Base-by-base conservation (phyloP, 1,139 yeast species). In the Kodamaea plutei region DNA sequence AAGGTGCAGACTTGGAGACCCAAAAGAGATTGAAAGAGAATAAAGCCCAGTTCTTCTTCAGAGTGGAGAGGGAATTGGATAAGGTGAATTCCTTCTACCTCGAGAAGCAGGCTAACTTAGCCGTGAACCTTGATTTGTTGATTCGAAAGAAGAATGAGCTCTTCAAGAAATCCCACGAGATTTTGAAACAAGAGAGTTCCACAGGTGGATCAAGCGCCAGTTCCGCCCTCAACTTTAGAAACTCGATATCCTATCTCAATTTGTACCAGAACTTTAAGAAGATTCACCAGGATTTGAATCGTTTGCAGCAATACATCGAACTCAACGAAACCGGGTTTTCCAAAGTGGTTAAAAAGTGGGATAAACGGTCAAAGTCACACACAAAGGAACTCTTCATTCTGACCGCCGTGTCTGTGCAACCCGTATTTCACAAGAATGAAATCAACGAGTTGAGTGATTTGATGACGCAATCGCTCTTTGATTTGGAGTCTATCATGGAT, bases 281-380 rank as follows among this genome's bases (percentile, higher is more conserved):
- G 48, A 85, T 85, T 46, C 83, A 94, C 33, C 84, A 89, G 44
- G 97, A 91, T 55, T 65, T 91, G 41, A 81, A 84, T 41, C 71
- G 95, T 36, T 65, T 91, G 17, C 95, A 91, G 52, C 96, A 89
- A 56, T 91, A 85, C 57, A 88, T 91, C 25, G 96, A 89, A 54
- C 67, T 91, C 38, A 91, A 91, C 52, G 96, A 91, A 49, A 87
- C 95, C 0, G 98, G 97, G 11, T 91, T 91, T 57, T 80, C 93
- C 18, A 91, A 91, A 58, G 97, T 87, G 20, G 74, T 91, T 46
- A 91, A 91, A 54, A 91, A 91, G 61, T 91, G 98, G 98, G 98
- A 91, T 57, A 91, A 91, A 58, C 69, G 97, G 39, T 87, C 96
- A 12, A 88, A 89, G 48, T 84, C 95, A 2, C 95, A 87, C 45